Base-by-base conservation (phyloP, 2,329 filamentous ascomycete species). In the Colletotrichum kahawae region DNA sequence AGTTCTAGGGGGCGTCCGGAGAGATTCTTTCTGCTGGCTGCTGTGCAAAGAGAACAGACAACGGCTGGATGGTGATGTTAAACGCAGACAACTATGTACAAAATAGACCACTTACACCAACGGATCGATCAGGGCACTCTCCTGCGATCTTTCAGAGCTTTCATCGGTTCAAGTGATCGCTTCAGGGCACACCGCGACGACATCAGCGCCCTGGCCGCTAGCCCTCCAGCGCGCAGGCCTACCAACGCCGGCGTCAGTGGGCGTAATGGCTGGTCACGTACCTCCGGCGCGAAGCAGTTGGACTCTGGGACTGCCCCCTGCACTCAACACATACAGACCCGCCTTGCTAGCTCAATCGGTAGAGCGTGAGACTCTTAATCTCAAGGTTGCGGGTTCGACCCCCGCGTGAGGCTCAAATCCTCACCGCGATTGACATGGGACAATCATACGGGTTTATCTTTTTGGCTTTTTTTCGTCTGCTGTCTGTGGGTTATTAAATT, bases 301-400 rank as follows among this genome's bases (percentile, higher is more conserved):
- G 29, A 6, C 7, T 7, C 29, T 3, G 59, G 21, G 27, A 7
- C 12, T 18, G 59, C 1, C 27, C n/a, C 8, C 14, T 5, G 5
- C 18, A 38, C 48, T 29, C 31, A 59, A 33, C 7, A 7, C 16
- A 2, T 2, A 2, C 36, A 18, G n/a, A 71, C 69, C 69, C 72
- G 72, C 69, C 72, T 75, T 75, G 88, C 87, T 92, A 92, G 90
- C 90, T 92, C 90, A 92, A 92, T 92, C 89, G 90, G 90, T 92
- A 93, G 91, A 93, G 91, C 91, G 91, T 93, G 88, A 92, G 91
- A 92, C 92, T 93, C 91, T 90, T 90, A 90, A 76, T 76, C 75
- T 76, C 71, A 76, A 76, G 75, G 75, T 76, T 76, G 68, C 67
- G 71, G 75, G 77, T 78, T 78, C 76, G 77, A 78, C 77, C 77